Evolutionary conservation across 2,329 filamentous ascomycete genomes (phyloP).

Genomic region (Nemania abortiva): DNA sequence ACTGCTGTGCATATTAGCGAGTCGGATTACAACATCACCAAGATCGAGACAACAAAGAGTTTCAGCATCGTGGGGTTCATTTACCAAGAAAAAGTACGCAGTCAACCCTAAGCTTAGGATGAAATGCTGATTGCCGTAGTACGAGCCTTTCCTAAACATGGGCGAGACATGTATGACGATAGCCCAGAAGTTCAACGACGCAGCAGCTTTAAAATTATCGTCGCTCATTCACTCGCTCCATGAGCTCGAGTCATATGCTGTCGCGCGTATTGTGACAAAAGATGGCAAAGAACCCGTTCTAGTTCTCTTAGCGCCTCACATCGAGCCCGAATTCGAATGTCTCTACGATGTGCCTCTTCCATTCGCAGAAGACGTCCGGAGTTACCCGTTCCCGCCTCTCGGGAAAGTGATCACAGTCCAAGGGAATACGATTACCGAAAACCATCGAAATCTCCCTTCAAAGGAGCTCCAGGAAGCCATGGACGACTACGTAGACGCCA

Average conservation of each 20-base stretch:
- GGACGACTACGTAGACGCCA: slow-evolving; percentile 90
- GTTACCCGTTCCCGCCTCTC: slow-evolving; percentile 91
- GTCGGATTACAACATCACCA: slow-evolving; percentile 89
- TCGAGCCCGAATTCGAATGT: slow-evolving; percentile 84
- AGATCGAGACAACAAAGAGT: slow-evolving; percentile 78
- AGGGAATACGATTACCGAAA: slow-evolving; percentile 81
- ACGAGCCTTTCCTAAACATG: slow-evolving; percentile 87
- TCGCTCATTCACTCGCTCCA: slow-evolving; percentile 89
- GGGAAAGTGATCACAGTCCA: slow-evolving; percentile 90
- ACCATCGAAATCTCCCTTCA: slow-evolving; percentile 84
- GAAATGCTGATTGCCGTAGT: slow-evolving; percentile 61
- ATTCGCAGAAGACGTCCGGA: slow-evolving; percentile 90
- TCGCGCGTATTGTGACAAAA: slow-evolving; percentile 87
- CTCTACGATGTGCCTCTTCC: slow-evolving; percentile 91
- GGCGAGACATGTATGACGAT: slow-evolving; percentile 83
- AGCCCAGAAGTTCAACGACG: slow-evolving; percentile 81
- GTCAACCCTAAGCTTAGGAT: not conserved
- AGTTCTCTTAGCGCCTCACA: slow-evolving; percentile 81
- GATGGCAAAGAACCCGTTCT: slow-evolving; percentile 83
- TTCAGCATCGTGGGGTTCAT: slow-evolving; percentile 92
- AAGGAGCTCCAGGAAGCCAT: slow-evolving; percentile 82
- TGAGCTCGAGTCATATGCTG: slow-evolving; percentile 85
- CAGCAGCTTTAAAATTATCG: slow-evolving; percentile 85
- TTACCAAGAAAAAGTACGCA: slow-evolving; percentile 72
- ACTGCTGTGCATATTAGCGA: slow-evolving; percentile 91